Evolutionary conservation across 2,329 filamentous ascomycete genomes (phyloP).

Genomic region (Ophiobolus disseminans): DNA sequence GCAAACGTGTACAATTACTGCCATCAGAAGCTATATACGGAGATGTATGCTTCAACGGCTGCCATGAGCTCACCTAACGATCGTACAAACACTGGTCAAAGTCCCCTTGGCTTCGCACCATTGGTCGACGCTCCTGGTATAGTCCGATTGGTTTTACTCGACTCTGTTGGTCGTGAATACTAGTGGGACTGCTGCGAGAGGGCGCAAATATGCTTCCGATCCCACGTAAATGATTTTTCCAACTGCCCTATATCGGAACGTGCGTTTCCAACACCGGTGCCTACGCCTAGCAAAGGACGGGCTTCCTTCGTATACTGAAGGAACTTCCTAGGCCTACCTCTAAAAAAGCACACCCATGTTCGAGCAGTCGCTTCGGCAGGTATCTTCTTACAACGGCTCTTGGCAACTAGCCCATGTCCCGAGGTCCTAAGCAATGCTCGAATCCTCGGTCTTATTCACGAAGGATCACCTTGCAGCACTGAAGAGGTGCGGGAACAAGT

Average conservation of each 20-base stretch:
- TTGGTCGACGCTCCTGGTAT: slow-evolving; percentile 20
- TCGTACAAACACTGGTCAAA: slow-evolving; percentile 14
- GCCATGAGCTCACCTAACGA: slow-evolving; percentile 16
- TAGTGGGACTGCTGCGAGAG: slow-evolving; percentile 23
- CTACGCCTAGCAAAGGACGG: too few species aligned
- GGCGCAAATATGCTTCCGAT: slow-evolving; percentile 14
- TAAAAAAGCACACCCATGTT: too few species aligned
- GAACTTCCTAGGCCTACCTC: too few species aligned
- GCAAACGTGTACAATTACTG: not conserved
- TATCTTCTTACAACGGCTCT: too few species aligned
- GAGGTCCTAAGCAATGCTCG: too few species aligned
- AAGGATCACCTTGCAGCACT: too few species aligned
- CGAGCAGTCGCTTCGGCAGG: too few species aligned
- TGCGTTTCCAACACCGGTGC: too few species aligned
- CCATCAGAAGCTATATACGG: not conserved
- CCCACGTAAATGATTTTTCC: slow-evolving; percentile 12
- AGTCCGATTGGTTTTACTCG: slow-evolving; percentile 32
- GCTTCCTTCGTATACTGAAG: too few species aligned
- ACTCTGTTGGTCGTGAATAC: slow-evolving; percentile 28
- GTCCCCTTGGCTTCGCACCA: slow-evolving; percentile 13
- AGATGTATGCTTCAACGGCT: slow-evolving; percentile 17
- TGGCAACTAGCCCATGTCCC: too few species aligned
- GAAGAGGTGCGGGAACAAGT: too few species aligned
- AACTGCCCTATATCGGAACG: not conserved
- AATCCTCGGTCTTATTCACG: too few species aligned